Evolutionary conservation across 1,284 basidiomycete genomes (phyloP).

Genomic region (Austroboletus novae-zelandiae): DNA sequence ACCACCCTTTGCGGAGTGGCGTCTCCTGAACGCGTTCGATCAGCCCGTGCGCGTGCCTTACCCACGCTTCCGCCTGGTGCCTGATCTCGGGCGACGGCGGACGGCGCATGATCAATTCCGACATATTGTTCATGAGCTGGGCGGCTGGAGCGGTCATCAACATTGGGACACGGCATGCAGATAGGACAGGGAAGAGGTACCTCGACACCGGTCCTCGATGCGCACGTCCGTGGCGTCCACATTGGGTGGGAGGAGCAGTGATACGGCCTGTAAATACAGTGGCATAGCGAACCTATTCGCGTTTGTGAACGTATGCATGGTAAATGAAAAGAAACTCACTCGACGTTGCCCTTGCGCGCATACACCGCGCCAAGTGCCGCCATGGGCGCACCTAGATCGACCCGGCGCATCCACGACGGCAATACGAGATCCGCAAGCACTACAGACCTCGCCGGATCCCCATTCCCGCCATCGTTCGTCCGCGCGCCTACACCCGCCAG

Average conservation of each 20-base stretch:
- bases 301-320: not conserved
- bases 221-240: slow-evolving; percentile 30
- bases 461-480: not conserved
- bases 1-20: slow-evolving; percentile 29
- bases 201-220: slow-evolving; percentile 58
- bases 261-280: slow-evolving; percentile 64
- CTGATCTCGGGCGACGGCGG: slow-evolving; percentile 44
- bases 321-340: slow-evolving; percentile 44
- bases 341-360: slow-evolving; percentile 50
- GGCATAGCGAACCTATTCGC: slow-evolving; percentile 56
- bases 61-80: slow-evolving; percentile 61
- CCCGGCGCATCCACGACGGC: slow-evolving; percentile 57
- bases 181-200: slow-evolving; percentile 29
- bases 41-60: slow-evolving; percentile 50
- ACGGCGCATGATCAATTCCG: slow-evolving; percentile 55
- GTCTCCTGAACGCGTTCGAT: slow-evolving; percentile 37
- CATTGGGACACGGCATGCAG: not conserved
- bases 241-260: slow-evolving; percentile 56
- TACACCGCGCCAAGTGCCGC: slow-evolving; percentile 69
- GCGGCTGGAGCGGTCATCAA: slow-evolving; percentile 44
- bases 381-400: slow-evolving; percentile 67
- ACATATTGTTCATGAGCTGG: slow-evolving; percentile 67
- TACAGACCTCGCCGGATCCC: slow-evolving; percentile 3
- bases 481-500: slow-evolving; percentile 31
- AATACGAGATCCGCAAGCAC: slow-evolving; percentile 53